Evolutionary conservation across 169 alveolate species (phyloP).

Genomic region (Plasmodium sp.): DNA sequence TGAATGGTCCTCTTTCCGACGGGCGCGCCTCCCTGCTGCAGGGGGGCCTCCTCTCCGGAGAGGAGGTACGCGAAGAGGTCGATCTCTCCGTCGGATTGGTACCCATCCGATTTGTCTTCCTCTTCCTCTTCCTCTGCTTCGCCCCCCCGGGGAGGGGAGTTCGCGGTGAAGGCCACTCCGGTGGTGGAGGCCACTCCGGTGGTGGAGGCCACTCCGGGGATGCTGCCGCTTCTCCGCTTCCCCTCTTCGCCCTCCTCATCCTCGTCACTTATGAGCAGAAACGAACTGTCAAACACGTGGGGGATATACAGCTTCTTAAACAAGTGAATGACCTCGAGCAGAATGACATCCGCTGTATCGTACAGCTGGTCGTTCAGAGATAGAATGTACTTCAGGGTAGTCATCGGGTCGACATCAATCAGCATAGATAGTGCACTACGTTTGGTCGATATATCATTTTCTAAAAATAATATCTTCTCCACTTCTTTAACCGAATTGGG

Average conservation of each 20-base stretch:
- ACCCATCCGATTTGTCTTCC: neutral
- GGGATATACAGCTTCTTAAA: constrained; percentile 85
- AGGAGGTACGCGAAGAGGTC: neutral
- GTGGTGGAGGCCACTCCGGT: too few species aligned
- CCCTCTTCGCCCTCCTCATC: constrained; percentile 40
- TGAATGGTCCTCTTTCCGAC: neutral
- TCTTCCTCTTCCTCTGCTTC: neutral
- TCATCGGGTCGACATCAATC: constrained; percentile 88
- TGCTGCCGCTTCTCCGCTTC: neutral
- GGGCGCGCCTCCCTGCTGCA: neutral
- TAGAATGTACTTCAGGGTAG: constrained; percentile 90
- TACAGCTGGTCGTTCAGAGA: constrained; percentile 79
- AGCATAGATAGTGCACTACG: constrained; percentile 93
- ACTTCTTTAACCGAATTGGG: constrained; percentile 87
- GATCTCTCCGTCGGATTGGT: constrained; percentile 38
- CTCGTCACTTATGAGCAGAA: constrained; percentile 28
- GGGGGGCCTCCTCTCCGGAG: neutral
- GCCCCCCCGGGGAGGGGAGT: neutral
- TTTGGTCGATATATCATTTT: constrained; percentile 92
- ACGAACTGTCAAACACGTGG: constrained; percentile 76
- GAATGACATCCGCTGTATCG: constrained; percentile 87
- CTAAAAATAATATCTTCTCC: constrained; percentile 87
- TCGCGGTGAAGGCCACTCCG: too few species aligned
- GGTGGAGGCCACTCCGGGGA: neutral
- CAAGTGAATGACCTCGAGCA: constrained; percentile 88